Conservation (phyloP, 495 filamentous ascomycete species). For the Neurospora discreta region DNA sequence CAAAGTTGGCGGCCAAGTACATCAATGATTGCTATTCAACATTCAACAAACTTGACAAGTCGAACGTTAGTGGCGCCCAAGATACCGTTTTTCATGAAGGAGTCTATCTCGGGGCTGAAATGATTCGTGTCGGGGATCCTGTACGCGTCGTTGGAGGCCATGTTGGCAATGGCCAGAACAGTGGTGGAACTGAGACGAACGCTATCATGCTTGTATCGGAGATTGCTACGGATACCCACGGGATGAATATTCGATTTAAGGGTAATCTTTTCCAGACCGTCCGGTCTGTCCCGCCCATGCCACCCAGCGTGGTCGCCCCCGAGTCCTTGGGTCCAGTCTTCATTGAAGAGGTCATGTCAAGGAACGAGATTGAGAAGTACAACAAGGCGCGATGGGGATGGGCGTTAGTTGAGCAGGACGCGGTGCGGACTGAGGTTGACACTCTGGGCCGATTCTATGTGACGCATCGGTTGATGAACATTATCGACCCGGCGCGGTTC, state of each 20-base stretch:
- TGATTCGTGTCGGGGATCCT: conserved; percentile 27
- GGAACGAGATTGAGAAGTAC: conserved; percentile 20
- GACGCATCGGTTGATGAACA: conserved; percentile 22
- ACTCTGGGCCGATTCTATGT: conserved; percentile 36
- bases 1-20: conserved; percentile 29
- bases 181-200: neutral
- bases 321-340: conserved; percentile 23
- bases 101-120: conserved; percentile 36
- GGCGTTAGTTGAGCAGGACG: conserved; percentile 12
- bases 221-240: conserved; percentile 11
- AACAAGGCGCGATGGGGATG: conserved; percentile 21
- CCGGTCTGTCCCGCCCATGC: conserved; percentile 4
- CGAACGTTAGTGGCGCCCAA: conserved; percentile 3
- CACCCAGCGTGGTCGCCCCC: neutral
- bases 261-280: conserved; percentile 18
- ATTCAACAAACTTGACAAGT: conserved; percentile 21
- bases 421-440: conserved; percentile 13
- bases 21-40: conserved; percentile 33
- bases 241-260: conserved; percentile 16
- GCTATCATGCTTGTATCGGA: conserved; percentile 25
- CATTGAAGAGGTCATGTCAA: conserved; percentile 22
- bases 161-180: neutral
- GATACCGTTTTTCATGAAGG: conserved; percentile 13
- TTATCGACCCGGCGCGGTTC: conserved; percentile 19
- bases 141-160: conserved; percentile 18